Evolutionary conservation across 352 stramenopile genomes (phyloP).

Genomic region (Globisporangium yorkense): DNA sequence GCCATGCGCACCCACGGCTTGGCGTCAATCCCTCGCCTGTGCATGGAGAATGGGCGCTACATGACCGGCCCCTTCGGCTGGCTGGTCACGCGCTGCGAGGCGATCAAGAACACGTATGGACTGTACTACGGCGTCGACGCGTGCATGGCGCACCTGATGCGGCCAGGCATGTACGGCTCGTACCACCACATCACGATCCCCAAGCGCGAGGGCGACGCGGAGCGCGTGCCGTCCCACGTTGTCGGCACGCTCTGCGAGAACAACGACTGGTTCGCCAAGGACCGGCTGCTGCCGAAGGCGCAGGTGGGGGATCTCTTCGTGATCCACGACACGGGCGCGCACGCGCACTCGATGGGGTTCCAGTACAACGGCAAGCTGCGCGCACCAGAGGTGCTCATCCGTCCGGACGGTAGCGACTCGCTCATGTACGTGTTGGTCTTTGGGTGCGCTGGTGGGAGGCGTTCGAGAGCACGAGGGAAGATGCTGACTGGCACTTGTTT

Average conservation of each 20-base stretch:
- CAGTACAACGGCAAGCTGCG: slow-evolving; percentile 91
- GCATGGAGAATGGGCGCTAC: slow-evolving; percentile 89
- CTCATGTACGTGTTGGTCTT: slow-evolving; percentile 52
- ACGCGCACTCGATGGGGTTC: slow-evolving; percentile 91
- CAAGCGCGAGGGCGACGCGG: slow-evolving; percentile 31
- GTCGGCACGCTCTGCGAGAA: slow-evolving; percentile 88
- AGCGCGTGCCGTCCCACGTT: slow-evolving; percentile 46
- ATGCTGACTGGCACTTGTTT: neutral
- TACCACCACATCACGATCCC: slow-evolving; percentile 88
- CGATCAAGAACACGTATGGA: slow-evolving; percentile 83
- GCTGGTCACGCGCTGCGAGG: slow-evolving; percentile 79
- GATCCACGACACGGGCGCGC: slow-evolving; percentile 86
- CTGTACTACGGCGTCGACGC: slow-evolving; percentile 86
- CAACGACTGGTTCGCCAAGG: slow-evolving; percentile 91
- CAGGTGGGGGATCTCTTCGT: slow-evolving; percentile 86
- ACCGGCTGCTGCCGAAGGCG: slow-evolving; percentile 59
- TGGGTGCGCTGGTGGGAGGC: neutral
- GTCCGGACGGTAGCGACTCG: slow-evolving; percentile 36
- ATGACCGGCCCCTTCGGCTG: slow-evolving; percentile 87
- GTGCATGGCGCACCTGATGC: slow-evolving; percentile 89
- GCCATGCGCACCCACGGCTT: slow-evolving; percentile 66
- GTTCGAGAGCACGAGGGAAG: neutral
- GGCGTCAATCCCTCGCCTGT: slow-evolving; percentile 52
- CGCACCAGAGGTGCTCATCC: slow-evolving; percentile 81
- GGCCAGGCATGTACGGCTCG: slow-evolving; percentile 85